phyloP scores from a whole-genome alignment of 352 stramenopile genomes.

The Globisporangium spinosum region DNA sequence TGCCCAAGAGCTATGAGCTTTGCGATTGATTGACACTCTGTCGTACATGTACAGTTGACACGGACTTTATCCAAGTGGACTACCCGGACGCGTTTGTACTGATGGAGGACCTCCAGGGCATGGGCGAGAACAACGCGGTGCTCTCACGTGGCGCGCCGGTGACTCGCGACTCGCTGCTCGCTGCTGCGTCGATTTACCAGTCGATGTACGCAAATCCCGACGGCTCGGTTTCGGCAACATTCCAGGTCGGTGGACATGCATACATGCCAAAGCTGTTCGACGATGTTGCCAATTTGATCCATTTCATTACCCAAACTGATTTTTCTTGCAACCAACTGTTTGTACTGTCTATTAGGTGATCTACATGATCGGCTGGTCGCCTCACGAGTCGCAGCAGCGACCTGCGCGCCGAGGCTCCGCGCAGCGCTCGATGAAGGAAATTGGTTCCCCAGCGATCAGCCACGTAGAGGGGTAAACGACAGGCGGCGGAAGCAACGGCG shows the following conservation, averaged over 20 bases:
- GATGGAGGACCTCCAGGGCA: constrained; percentile 94
- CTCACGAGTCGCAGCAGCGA: constrained; percentile 93
- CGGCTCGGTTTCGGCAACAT: constrained; percentile 91
- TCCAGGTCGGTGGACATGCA: constrained; percentile 52
- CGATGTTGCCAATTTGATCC: not conserved
- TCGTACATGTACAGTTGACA: constrained; percentile 80
- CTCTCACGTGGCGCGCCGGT: constrained; percentile 49
- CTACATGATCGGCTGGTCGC: constrained; percentile 98
- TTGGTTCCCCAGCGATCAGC: constrained; percentile 29
- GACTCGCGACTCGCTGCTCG: constrained; percentile 92
- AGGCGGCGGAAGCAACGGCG: not conserved
- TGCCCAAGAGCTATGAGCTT: not conserved
- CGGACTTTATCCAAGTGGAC: constrained; percentile 93
- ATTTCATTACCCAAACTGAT: not conserved
- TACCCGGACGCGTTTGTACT: constrained; percentile 94
- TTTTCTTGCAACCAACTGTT: not conserved
- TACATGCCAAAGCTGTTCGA: not conserved
- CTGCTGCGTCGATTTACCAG: constrained; percentile 93
- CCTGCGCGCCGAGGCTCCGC: constrained; percentile 82
- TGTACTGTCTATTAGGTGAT: constrained; percentile 48
- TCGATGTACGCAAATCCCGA: constrained; percentile 88
- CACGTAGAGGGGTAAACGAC: constrained; percentile 14
- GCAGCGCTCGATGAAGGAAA: constrained; percentile 74
- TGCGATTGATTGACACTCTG: not conserved
- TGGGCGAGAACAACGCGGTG: constrained; percentile 96